Evolutionary conservation across 2,329 filamentous ascomycete genomes (phyloP), one percentile per base, ranked within the genome.

Genomic region (Lithohypha guttulata): DNA sequence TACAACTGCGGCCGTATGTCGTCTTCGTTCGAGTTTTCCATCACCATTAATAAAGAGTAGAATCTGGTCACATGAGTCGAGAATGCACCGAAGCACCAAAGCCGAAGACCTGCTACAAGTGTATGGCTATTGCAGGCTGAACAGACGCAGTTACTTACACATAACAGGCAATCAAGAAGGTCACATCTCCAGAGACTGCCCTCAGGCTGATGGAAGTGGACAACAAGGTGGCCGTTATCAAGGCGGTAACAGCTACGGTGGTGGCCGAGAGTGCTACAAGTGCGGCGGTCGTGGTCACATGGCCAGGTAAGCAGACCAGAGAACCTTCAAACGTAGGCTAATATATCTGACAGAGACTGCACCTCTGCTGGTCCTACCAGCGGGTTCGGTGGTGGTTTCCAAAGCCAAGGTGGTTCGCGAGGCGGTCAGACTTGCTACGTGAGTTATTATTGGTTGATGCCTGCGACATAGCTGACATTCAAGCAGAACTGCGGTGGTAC

Each of bases 221-320:
- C 18, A 68, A 38, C 64, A 62, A 45, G 68, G 64, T 43, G 66
- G 63, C 45, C 64, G 64, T 53, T 65, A 64, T 50, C 67, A 63
- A 50, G 58, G 61, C 43, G 62, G 65, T 48, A 65, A 65, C 51
- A 61, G 63, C 49, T 61, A 60, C 51, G 61, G 65, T 48, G 60
- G 66, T 41, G 72, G 50, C 31, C 65, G 81, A 52, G 81, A 93
- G 68, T 94, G 86, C 78, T 95, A 95, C 79, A 95, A 95, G 81
- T 98, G 91, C 68, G 87, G 87, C 48, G 84, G 94, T 71, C 74
- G 86, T 51, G 91, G 91, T 45, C 91, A 96, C 74, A 95, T 96
- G 63, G 89, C 91, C 54, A 85, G 49, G 49, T 50, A 34, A 19
- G 47, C 18, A 10, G 21, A 9, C 3, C 6, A 7, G 74, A 91